A percentile compares a stretch with the other conserved stretches of the same genome.
These are phyloP conservation scores for Fusarium sp. DNA, from an alignment of 2,329 filamentous ascomycete genomes.

Conservation along the genomic window DNA sequence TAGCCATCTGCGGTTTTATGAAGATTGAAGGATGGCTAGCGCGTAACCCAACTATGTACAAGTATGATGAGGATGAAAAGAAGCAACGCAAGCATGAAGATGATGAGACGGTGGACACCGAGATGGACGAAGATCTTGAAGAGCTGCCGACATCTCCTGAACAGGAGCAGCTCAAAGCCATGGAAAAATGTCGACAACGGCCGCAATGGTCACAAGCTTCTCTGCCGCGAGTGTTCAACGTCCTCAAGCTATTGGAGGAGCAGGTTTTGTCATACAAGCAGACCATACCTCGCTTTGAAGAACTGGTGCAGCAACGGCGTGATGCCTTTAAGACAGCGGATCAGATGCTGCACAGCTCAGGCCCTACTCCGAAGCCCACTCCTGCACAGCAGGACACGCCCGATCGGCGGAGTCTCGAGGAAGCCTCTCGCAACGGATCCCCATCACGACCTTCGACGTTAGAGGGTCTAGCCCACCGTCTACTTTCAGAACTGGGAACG, in stretches of 20 bases:
- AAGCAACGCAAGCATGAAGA: slow-evolving; percentile 4
- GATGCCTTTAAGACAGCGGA: slow-evolving; percentile 74
- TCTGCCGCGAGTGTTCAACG: slow-evolving; percentile 65
- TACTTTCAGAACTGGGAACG: slow-evolving; percentile 69
- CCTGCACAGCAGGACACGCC: slow-evolving; percentile 50
- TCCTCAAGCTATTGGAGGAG: slow-evolving; percentile 70
- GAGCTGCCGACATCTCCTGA: slow-evolving; percentile 39
- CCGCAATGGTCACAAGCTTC: slow-evolving; percentile 65
- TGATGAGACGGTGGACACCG: slow-evolving; percentile 29
- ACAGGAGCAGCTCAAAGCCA: slow-evolving; percentile 55
- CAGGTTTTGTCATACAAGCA: slow-evolving; percentile 73
- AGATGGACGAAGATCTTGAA: slow-evolving; percentile 36
- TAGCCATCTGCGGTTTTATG: slow-evolving; percentile 87
- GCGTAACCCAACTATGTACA: slow-evolving; percentile 74
- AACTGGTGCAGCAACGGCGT: slow-evolving; percentile 74
- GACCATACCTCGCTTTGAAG: slow-evolving; percentile 78
- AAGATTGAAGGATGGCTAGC: slow-evolving; percentile 92
- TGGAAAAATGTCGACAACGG: slow-evolving; percentile 64
- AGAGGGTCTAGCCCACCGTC: slow-evolving; percentile 72
- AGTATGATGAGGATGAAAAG: slow-evolving; percentile 57
- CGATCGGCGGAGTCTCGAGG: slow-evolving; percentile 59
- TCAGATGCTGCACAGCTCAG: slow-evolving; percentile 55
- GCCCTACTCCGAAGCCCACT: slow-evolving; percentile 45
- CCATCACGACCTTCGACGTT: slow-evolving; percentile 66
- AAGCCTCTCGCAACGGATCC: slow-evolving; percentile 59